These are phyloP conservation scores for Puccinia polysora DNA, from an alignment of 1,284 basidiomycete species.

Conservation along the genomic window DNA sequence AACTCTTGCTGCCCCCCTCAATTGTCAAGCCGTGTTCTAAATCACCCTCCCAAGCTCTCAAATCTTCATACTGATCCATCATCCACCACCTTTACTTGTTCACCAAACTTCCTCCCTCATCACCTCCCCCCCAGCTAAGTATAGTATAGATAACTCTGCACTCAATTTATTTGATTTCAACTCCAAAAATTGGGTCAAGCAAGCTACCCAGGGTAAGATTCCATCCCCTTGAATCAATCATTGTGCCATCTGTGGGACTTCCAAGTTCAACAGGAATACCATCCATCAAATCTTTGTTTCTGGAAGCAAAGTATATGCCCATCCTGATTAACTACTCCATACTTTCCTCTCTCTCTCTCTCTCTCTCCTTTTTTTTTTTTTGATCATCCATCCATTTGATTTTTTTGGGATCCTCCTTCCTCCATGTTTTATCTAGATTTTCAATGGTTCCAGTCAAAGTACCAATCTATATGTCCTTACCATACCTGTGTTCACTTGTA, in stretches of 20 bases:
- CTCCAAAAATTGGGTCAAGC: conserved; percentile 48
- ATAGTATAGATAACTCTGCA: conserved; percentile 47
- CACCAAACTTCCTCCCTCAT: background rate
- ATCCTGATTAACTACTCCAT: background rate
- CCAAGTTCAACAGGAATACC: conserved; percentile 48
- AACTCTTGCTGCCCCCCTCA: too few relatives aligned
- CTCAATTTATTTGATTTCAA: conserved; percentile 50
- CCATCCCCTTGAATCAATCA: conserved; percentile 48
- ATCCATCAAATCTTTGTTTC: conserved; percentile 48
- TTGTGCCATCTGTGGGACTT: conserved; percentile 48
- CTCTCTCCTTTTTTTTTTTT: too few relatives aligned
- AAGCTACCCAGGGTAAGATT: conserved; percentile 47
- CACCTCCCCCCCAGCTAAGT: conserved; percentile 7
- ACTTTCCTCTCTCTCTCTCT: background rate
- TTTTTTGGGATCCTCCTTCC: background rate
- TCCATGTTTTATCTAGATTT: conserved; percentile 37
- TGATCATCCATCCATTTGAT: background rate
- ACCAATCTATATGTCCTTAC: conserved; percentile 48
- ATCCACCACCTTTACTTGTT: too few relatives aligned
- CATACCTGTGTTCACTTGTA: conserved; percentile 48
- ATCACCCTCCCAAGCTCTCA: too few relatives aligned
- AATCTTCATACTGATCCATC: too few relatives aligned
- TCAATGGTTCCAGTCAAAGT: conserved; percentile 48
- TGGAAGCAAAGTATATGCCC: conserved; percentile 48
- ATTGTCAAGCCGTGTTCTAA: too few relatives aligned